Percentiles rank a stretch among this genome's conserved stretches.
Conservation (phyloP, 1,139 yeast genomes). For the Geotrichum histeridarum region DNA sequence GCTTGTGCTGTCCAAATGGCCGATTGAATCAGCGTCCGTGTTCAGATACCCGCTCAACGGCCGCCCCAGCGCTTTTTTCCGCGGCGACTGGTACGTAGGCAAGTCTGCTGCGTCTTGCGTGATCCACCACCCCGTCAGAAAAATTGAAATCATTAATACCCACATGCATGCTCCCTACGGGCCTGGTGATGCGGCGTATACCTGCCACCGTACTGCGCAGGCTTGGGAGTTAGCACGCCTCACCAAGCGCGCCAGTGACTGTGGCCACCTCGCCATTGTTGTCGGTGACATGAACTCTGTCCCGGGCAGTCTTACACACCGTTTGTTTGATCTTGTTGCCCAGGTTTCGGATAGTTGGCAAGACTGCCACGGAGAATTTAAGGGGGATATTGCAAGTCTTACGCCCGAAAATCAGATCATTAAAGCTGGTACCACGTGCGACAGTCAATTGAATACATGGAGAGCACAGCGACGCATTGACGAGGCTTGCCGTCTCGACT, state of each 20-base stretch:
- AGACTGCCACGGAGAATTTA: slow-evolving; percentile 48
- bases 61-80: slow-evolving; percentile 81
- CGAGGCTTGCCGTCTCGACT: slow-evolving; percentile 88
- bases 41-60: slow-evolving; percentile 91
- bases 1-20: slow-evolving; percentile 76
- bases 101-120: slow-evolving; percentile 78
- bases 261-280: slow-evolving; percentile 80
- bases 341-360: slow-evolving; percentile 83
- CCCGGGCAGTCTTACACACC: slow-evolving; percentile 81
- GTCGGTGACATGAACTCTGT: slow-evolving; percentile 91
- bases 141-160: slow-evolving; percentile 75
- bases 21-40: slow-evolving; percentile 71
- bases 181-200: slow-evolving; percentile 81
- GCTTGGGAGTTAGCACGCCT: slow-evolving; percentile 90
- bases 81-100: slow-evolving; percentile 98
- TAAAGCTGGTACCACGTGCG: slow-evolving; percentile 83
- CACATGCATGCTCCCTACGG: slow-evolving; percentile 99
- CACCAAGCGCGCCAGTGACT: slow-evolving; percentile 54
- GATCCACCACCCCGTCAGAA: slow-evolving; percentile 50
- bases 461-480: slow-evolving; percentile 53
- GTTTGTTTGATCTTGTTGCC: slow-evolving; percentile 64
- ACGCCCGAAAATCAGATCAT: slow-evolving; percentile 63
- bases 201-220: slow-evolving; percentile 87
- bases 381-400: slow-evolving; percentile 40
- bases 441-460: slow-evolving; percentile 84